A percentile compares a stretch with the other conserved stretches of the same genome.
These are phyloP conservation scores for Nakazawaea siamensis DNA, from an alignment of 805 yeast genomes.

Conservation along the genomic window DNA sequence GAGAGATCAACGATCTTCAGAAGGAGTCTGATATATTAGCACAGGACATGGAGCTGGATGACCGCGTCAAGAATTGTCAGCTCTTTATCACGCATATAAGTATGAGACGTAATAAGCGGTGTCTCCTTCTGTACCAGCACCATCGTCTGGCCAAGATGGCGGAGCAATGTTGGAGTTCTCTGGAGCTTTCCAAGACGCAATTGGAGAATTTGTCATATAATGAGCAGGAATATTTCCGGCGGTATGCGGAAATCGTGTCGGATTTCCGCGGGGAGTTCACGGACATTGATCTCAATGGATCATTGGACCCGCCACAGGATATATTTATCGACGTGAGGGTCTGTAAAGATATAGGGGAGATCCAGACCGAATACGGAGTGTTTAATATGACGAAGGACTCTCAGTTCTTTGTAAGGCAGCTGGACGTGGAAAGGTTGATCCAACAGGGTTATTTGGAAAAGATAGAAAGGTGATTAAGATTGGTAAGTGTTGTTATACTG, in stretches of 20 bases:
- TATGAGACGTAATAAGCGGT: constrained; percentile 83
- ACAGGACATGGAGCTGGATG: constrained; percentile 25
- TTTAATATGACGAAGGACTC: constrained; percentile 89
- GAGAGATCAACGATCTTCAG: constrained; percentile 63
- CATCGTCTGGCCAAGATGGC: constrained; percentile 62
- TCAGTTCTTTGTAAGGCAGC: constrained; percentile 87
- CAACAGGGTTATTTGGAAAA: constrained; percentile 91
- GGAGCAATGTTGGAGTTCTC: constrained; percentile 63
- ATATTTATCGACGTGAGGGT: constrained; percentile 93
- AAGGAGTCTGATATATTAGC: constrained; percentile 44
- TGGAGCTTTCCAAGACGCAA: constrained; percentile 33
- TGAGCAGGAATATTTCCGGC: constrained; percentile 72
- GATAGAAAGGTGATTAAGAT: constrained; percentile 37
- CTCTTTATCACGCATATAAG: constrained; percentile 64
- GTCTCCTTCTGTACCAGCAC: constrained; percentile 76
- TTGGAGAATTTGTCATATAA: constrained; percentile 56
- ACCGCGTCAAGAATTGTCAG: constrained; percentile 51
- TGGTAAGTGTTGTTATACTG: too few relatives aligned
- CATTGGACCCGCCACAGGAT: constrained; percentile 84
- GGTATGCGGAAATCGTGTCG: constrained; percentile 62
- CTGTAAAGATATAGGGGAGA: constrained; percentile 90
- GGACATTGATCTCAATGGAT: constrained; percentile 82
- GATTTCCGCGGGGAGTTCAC: constrained; percentile 73
- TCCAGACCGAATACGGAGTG: constrained; percentile 95
- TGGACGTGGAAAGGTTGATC: constrained; percentile 88